Evolutionary conservation across 108 stramenopile genomes (phyloP).

Genomic region (Nitzschia sp.): DNA sequence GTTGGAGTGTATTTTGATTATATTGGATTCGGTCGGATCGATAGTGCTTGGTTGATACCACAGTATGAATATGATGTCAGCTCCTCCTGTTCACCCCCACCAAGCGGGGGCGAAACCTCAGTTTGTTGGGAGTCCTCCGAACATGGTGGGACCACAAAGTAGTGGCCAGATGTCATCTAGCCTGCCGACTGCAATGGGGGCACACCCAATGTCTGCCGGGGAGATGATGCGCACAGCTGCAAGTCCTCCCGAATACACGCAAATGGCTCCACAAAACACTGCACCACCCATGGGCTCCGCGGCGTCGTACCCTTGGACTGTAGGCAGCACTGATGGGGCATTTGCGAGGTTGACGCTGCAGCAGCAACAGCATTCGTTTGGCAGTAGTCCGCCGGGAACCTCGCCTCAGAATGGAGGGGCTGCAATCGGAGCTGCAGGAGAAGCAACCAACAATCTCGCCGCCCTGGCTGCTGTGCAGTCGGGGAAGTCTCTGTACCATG

Average conservation of each 20-base stretch:
- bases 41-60: too few species aligned
- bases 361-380: constrained; percentile 23
- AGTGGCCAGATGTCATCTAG: constrained; percentile 6
- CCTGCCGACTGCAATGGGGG: constrained; percentile 1
- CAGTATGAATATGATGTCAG: constrained; percentile 31
- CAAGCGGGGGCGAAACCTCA: not conserved
- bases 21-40: too few species aligned
- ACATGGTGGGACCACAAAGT: not conserved
- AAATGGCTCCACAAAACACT: not conserved
- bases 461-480: constrained; percentile 23
- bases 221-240: not conserved
- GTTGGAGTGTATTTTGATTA: too few species aligned
- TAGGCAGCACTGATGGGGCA: constrained; percentile 53
- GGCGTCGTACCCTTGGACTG: constrained; percentile 45
- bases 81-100: not conserved
- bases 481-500: constrained; percentile 48
- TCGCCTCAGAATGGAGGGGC: constrained; percentile 10
- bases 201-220: not conserved
- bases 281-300: constrained; percentile 6
- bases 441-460: constrained; percentile 19
- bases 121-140: constrained; percentile 10
- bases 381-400: constrained; percentile 32
- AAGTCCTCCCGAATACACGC: constrained; percentile 10
- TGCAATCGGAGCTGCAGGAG: constrained; percentile 26
- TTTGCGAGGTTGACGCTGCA: constrained; percentile 31